phyloP scores from a whole-genome alignment of 306 rosid genomes.

The Cicer cuneatum region DNA sequence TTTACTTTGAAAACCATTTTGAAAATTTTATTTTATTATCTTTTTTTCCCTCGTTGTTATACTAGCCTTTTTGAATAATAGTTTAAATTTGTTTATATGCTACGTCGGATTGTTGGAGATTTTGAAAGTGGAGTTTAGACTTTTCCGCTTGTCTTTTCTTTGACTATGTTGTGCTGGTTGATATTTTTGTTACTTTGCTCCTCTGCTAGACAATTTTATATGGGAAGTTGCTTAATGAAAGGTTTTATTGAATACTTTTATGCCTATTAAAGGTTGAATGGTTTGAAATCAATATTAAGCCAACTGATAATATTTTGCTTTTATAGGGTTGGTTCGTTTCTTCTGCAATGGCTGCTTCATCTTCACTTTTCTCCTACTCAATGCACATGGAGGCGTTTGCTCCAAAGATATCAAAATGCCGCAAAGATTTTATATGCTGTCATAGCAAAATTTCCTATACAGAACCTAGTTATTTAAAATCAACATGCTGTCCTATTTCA shows the following conservation, averaged over 20 bases:
- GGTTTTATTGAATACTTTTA: not conserved
- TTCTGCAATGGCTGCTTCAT: constrained; percentile 69
- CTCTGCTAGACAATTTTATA: constrained; percentile 13
- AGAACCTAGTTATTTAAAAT: constrained; percentile 41
- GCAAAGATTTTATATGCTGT: constrained; percentile 38
- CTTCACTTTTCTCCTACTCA: constrained; percentile 57
- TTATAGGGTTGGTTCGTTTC: constrained; percentile 37
- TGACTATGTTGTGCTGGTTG: constrained; percentile 12
- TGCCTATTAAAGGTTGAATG: not conserved
- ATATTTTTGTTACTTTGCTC: constrained; percentile 17
- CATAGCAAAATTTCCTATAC: constrained; percentile 38
- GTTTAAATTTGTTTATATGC: not conserved
- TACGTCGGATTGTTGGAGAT: constrained; percentile 1
- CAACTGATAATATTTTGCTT: constrained; percentile 28
- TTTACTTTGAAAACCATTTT: not conserved
- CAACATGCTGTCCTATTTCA: constrained; percentile 37
- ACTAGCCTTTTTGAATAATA: constrained; percentile 2
- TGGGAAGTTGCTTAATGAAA: constrained; percentile 14
- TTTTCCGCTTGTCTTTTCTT: constrained; percentile 23
- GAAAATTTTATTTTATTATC: too few species aligned
- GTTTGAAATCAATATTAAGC: not conserved
- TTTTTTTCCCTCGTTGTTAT: too few species aligned
- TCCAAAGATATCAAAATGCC: constrained; percentile 43
- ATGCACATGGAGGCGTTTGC: constrained; percentile 50
- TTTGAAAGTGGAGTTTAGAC: not conserved